phyloP scores from a whole-genome alignment of 352 stramenopile genomes.

The Globisporangium nagaii region DNA sequence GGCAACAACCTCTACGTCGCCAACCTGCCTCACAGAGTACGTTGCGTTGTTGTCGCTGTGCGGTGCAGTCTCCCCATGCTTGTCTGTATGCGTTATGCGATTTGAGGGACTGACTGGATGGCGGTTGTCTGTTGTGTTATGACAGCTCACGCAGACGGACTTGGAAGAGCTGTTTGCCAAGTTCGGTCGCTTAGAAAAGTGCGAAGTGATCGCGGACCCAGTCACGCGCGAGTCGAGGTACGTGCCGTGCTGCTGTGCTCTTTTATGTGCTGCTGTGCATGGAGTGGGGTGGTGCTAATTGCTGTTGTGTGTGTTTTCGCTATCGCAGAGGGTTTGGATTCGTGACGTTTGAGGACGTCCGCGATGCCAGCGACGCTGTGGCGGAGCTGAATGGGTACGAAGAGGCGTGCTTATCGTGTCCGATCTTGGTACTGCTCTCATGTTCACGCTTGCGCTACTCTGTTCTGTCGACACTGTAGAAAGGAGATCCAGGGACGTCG shows the following conservation, averaged over 20 bases:
- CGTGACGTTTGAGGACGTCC: slow-evolving; percentile 72
- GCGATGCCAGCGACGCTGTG: slow-evolving; percentile 71
- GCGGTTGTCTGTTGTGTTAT: background rate
- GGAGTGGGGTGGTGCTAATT: background rate
- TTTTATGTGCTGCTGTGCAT: background rate
- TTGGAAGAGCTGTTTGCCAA: slow-evolving; percentile 71
- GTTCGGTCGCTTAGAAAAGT: slow-evolving; percentile 67
- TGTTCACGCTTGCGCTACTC: background rate
- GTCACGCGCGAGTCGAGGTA: slow-evolving; percentile 70
- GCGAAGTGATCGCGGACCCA: slow-evolving; percentile 77
- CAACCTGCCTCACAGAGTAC: slow-evolving; percentile 51
- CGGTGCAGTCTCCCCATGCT: background rate
- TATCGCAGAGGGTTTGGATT: slow-evolving; percentile 60
- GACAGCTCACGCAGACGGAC: slow-evolving; percentile 39
- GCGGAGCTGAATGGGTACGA: slow-evolving; percentile 76
- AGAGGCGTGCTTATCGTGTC: background rate
- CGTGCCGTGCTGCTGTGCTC: background rate
- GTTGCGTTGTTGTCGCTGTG: slow-evolving; percentile 11
- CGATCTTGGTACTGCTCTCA: too few species aligned
- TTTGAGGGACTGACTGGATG: too few species aligned
- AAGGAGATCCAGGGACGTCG: slow-evolving; percentile 70
- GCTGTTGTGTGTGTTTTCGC: background rate
- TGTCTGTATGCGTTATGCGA: background rate
- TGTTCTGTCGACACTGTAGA: slow-evolving; percentile 20
- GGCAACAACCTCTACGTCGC: slow-evolving; percentile 84